phyloP scores from a whole-genome alignment of 164 flowering plant species.

The Warburgia ugandensis region DNA sequence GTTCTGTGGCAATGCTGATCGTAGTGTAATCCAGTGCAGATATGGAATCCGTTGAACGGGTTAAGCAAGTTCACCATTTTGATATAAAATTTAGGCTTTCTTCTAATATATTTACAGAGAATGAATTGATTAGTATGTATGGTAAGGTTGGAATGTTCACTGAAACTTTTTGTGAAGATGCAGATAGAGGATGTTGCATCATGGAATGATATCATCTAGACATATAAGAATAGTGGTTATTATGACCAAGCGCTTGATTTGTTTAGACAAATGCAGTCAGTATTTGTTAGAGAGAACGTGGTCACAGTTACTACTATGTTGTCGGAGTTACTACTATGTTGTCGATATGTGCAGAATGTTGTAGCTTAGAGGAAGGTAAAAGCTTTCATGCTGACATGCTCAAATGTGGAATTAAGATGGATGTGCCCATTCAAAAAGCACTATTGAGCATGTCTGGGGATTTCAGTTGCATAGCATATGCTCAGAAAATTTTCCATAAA shows the following conservation, averaged over 20 bases:
- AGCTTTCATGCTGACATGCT: constrained; percentile 35
- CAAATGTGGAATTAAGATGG: constrained; percentile 27
- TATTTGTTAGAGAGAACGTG: constrained; percentile 20
- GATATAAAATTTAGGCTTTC: constrained; percentile 25
- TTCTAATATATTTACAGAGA: constrained; percentile 27
- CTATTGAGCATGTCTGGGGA: constrained; percentile 34
- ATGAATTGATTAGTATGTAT: constrained; percentile 45
- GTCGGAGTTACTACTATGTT: constrained; percentile 27
- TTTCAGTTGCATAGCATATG: constrained; percentile 22
- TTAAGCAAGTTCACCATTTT: constrained; percentile 40
- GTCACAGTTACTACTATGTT: constrained; percentile 32
- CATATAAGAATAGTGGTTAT: constrained; percentile 21
- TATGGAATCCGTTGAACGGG: constrained; percentile 25
- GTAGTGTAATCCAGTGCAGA: constrained; percentile 34
- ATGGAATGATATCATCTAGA: constrained; percentile 50
- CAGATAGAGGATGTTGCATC: constrained; percentile 33
- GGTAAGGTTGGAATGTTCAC: constrained; percentile 29
- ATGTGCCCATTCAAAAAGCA: constrained; percentile 36
- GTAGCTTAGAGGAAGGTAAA: constrained; percentile 28
- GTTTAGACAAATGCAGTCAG: constrained; percentile 28
- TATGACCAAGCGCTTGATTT: constrained; percentile 29
- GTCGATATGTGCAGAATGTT: constrained; percentile 23
- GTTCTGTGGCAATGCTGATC: constrained; percentile 32
- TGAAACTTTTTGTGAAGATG: constrained; percentile 23
- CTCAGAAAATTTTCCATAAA: constrained; percentile 19